Percentiles rank a stretch among this genome's conserved stretches.
phyloP scores from a whole-genome alignment of 2,329 filamentous ascomycete species.

The Cyclaneusma minus region DNA sequence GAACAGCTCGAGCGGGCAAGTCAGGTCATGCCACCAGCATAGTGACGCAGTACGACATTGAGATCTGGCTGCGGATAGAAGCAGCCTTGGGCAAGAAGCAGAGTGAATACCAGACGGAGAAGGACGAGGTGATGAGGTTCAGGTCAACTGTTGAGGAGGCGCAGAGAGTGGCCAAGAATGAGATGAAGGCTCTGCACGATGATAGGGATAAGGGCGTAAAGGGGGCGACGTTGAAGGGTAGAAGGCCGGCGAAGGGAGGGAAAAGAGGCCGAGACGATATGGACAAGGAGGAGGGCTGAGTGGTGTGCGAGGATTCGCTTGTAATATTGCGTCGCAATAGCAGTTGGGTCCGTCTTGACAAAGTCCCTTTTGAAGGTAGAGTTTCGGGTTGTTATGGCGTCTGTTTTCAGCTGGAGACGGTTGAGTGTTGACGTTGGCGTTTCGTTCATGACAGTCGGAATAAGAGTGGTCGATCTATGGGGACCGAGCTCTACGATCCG shows the following conservation, averaged over 20 bases:
- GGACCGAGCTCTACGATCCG: no score
- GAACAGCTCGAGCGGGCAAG: slow-evolving; percentile 77
- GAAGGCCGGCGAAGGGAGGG: slow-evolving; percentile 28
- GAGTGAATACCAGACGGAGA: slow-evolving; percentile 49
- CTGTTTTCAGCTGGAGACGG: no score
- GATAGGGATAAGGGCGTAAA: slow-evolving; percentile 32
- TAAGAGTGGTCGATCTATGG: no score
- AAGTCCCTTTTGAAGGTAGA: no score
- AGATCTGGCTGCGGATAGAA: slow-evolving; percentile 70
- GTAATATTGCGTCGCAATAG: no score
- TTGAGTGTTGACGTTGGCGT: no score
- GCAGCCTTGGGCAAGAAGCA: slow-evolving; percentile 66
- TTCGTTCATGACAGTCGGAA: no score
- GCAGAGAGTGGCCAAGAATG: slow-evolving; percentile 59
- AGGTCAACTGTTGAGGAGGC: slow-evolving; percentile 67
- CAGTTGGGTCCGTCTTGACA: no score
- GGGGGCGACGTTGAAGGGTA: slow-evolving; percentile 30
- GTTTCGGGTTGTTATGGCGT: no score
- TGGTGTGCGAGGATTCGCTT: neutral
- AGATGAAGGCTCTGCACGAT: slow-evolving; percentile 71
- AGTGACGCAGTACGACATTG: slow-evolving; percentile 77
- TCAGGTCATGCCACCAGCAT: slow-evolving; percentile 67
- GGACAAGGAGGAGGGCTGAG: slow-evolving; percentile 20
- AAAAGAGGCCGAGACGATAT: slow-evolving; percentile 34
- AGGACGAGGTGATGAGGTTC: slow-evolving; percentile 78